Base-by-base conservation (phyloP, 2,329 filamentous ascomycete species). In the Diaporthe amygdali region DNA sequence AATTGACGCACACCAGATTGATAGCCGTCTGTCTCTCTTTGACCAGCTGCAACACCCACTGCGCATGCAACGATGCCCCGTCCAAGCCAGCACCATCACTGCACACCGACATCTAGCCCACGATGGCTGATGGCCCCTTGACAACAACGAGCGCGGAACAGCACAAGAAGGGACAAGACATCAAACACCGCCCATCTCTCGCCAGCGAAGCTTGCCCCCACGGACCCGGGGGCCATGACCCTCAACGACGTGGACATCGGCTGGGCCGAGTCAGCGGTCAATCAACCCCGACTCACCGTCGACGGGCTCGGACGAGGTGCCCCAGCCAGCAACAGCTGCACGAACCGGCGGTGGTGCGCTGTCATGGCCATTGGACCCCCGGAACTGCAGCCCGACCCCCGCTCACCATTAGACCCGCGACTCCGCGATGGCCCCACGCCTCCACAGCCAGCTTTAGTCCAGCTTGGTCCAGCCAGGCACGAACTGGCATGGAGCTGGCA, bases 281-380 rank as follows among this genome's bases (percentile, higher is more conserved):
- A 54, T 46, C 47, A 34, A 5, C 32, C 44, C 55, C 67, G 54
- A 32, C 67, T 61, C 67, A 69, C 55, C 67, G 55, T 61, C 55
- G 55, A 41, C 52, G 66, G 61, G 47, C 66, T 55, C 66, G 66
- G 70, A 55, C 66, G 41, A 55, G 46, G 54, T 25, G 70, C 22
- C 51, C 69, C 61, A 52, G 51, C 59, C 41, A 66, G 30, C 22
- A 15, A 39, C 30, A 44, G 41, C 56, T 46, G 37, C 20, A 25
- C 59, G 44, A 64, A 68, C 54, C 34, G 66, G 66, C 66, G 66
- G 66, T 68, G 66, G 41, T 68, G 66, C 66, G 70, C 59, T 69
- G 66, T 59, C 70, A 27, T 63, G 52, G 41, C n/a, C 66, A 37
- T 22, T 49, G 51, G 55, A 30, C 27, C 44, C 52, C 69, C 64